Conservation (phyloP, 805 yeast genomes). For the Myxozyma neotropica region DNA sequence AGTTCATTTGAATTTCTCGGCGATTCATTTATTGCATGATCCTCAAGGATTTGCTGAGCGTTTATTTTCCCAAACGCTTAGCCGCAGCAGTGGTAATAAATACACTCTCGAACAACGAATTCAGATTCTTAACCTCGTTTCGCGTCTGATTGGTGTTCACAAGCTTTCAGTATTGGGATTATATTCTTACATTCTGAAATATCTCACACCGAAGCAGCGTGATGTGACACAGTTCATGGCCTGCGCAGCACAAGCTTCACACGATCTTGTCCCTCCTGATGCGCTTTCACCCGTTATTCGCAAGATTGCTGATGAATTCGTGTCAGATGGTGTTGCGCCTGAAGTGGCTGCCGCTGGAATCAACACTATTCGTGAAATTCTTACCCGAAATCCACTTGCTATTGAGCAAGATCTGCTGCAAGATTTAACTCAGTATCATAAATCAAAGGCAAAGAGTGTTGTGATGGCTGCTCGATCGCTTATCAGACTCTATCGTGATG, state of each 20-base stretch:
- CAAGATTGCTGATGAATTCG: constrained; percentile 95
- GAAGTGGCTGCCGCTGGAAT: constrained; percentile 98
- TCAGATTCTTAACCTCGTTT: constrained; percentile 79
- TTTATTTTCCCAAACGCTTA: constrained; percentile 70
- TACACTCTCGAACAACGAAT: constrained; percentile 88
- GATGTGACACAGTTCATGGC: constrained; percentile 97
- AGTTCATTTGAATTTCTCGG: constrained; percentile 84
- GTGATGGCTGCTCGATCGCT: constrained; percentile 91
- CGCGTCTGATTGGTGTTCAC: constrained; percentile 91
- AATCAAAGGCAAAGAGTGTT: constrained; percentile 91
- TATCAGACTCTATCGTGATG: constrained; percentile 83
- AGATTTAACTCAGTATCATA: constrained; percentile 86
- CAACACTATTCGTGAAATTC: constrained; percentile 90
- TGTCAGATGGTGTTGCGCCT: constrained; percentile 96
- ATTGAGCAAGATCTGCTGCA: constrained; percentile 85
- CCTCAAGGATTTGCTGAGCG: constrained; percentile 97
- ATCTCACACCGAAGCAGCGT: constrained; percentile 88
- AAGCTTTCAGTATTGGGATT: constrained; percentile 87
- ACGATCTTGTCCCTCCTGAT: constrained; percentile 97
- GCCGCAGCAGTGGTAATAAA: constrained; percentile 61
- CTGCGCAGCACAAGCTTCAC: constrained; percentile 94
- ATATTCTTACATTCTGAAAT: constrained; percentile 85
- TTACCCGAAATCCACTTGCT: constrained; percentile 91
- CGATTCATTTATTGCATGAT: constrained; percentile 89
- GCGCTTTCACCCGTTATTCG: constrained; percentile 75